A percentile compares a stretch with the other conserved stretches of the same genome.
Evolutionary conservation across 2,329 filamentous ascomycete species (phyloP).

Genomic region (Pleomassaria siparia): DNA sequence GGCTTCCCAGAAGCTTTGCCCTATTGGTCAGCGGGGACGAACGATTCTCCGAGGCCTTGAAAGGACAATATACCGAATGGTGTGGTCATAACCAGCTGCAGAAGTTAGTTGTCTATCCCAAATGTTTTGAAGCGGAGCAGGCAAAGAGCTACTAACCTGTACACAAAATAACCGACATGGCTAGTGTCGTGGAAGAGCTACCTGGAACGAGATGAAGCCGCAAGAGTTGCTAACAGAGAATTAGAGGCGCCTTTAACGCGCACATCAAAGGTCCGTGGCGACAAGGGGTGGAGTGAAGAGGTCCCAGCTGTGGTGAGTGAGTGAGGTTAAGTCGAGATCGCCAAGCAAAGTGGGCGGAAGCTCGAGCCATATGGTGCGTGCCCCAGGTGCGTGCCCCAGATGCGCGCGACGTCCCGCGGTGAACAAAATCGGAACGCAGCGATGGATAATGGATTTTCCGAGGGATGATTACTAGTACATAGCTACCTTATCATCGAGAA

Average conservation of each 20-base stretch:
- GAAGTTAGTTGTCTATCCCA: slow-evolving; percentile 23
- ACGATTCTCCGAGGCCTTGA: neutral
- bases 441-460: no score
- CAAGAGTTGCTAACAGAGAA: neutral
- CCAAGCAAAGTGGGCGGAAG: neutral
- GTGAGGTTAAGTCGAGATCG: neutral
- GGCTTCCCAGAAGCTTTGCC: slow-evolving; percentile 89
- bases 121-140: slow-evolving; percentile 13
- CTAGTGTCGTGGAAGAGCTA: neutral
- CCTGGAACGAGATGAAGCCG: neutral
- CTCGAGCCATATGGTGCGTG: slow-evolving; percentile 2
- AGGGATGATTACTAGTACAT: no score
- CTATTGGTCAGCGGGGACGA: slow-evolving; percentile 8
- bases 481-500: no score
- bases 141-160: slow-evolving; percentile 54
- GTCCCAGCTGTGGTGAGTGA: slow-evolving; percentile 1
- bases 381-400: slow-evolving; percentile 3
- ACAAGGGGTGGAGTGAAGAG: neutral
- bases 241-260: neutral
- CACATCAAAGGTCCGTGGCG: neutral
- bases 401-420: slow-evolving; percentile 1
- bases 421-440: neutral
- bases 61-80: slow-evolving; percentile 63
- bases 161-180: slow-evolving; percentile 68
- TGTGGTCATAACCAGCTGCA: slow-evolving; percentile 72